Evolutionary conservation across 2,329 filamentous ascomycete genomes (phyloP).

Genomic region (Colletotrichum horii): DNA sequence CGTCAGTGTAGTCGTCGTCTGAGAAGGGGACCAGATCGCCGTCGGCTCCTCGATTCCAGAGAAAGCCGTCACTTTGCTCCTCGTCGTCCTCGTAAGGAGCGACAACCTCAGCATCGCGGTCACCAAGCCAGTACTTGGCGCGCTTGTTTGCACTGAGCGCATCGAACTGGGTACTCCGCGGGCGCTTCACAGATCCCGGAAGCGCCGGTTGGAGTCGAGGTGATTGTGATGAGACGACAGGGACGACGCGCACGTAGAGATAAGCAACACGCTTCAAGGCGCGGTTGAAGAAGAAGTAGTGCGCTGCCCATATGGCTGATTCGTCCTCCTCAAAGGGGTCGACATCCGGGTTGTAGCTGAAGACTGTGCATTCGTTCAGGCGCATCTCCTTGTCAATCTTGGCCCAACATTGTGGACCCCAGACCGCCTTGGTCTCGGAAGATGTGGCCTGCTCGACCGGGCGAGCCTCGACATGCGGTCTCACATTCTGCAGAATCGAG

Average conservation of each 20-base stretch:
- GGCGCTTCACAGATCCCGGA: slow-evolving; percentile 23
- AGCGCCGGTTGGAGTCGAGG: slow-evolving; percentile 30
- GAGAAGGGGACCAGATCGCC: slow-evolving; percentile 60
- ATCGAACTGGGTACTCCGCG: slow-evolving; percentile 32
- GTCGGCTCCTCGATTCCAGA: slow-evolving; percentile 65
- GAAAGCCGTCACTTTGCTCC: slow-evolving; percentile 53
- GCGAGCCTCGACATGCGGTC: slow-evolving; percentile 62
- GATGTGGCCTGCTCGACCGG: slow-evolving; percentile 45
- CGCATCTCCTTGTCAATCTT: slow-evolving; percentile 95
- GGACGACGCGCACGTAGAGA: slow-evolving; percentile 89
- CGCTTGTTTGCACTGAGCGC: slow-evolving; percentile 73
- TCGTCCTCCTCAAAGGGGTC: slow-evolving; percentile 93
- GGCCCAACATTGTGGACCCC: slow-evolving; percentile 92
- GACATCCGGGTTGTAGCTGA: slow-evolving; percentile 86
- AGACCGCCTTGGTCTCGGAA: slow-evolving; percentile 58
- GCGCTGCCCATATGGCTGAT: slow-evolving; percentile 90
- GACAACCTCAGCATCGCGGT: slow-evolving; percentile 58
- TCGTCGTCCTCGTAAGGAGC: slow-evolving; percentile 53
- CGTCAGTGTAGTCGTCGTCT: slow-evolving; percentile 55
- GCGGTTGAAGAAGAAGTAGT: slow-evolving; percentile 99
- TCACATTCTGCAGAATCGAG: slow-evolving; percentile 84
- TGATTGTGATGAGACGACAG: slow-evolving; percentile 67
- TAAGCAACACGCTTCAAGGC: slow-evolving; percentile 91
- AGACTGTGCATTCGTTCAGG: slow-evolving; percentile 85
- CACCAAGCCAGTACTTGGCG: slow-evolving; percentile 86